These are phyloP conservation scores for Pilobolus umbonatus DNA, from an alignment of 192 early-diverging fungal genomes.

Conservation along the genomic window DNA sequence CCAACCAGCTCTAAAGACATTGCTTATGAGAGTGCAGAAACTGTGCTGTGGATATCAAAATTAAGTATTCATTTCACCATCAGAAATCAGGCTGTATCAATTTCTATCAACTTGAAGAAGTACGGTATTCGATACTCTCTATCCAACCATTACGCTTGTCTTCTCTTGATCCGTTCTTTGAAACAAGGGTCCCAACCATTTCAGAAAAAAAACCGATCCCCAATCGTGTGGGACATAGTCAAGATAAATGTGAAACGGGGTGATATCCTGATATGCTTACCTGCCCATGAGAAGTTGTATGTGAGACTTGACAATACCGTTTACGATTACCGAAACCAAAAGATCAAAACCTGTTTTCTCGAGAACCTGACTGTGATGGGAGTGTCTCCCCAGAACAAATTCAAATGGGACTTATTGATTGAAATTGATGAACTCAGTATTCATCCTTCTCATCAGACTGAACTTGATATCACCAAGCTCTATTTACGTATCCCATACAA, in stretches of 20 bases:
- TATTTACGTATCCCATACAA: constrained; percentile 21
- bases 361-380: background rate
- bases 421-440: background rate
- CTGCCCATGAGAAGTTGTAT: background rate
- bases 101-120: constrained; percentile 3
- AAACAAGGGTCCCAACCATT: background rate
- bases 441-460: too few relatives aligned
- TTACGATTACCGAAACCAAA: too few relatives aligned
- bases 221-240: too few relatives aligned
- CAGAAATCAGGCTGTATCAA: background rate
- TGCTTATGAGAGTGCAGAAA: background rate
- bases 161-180: background rate
- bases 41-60: constrained; percentile 2
- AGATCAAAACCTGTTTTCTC: too few relatives aligned
- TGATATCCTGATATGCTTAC: constrained; percentile 5
- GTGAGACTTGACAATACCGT: background rate
- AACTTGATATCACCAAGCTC: background rate
- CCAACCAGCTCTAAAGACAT: too few relatives aligned
- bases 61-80: background rate
- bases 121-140: background rate
- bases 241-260: too few relatives aligned
- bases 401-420: background rate
- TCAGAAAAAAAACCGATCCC: too few relatives aligned
- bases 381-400: background rate
- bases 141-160: background rate